Evolutionary conservation across 345 rosid species (phyloP).

Genomic region (Eucalyptus coolabah): DNA sequence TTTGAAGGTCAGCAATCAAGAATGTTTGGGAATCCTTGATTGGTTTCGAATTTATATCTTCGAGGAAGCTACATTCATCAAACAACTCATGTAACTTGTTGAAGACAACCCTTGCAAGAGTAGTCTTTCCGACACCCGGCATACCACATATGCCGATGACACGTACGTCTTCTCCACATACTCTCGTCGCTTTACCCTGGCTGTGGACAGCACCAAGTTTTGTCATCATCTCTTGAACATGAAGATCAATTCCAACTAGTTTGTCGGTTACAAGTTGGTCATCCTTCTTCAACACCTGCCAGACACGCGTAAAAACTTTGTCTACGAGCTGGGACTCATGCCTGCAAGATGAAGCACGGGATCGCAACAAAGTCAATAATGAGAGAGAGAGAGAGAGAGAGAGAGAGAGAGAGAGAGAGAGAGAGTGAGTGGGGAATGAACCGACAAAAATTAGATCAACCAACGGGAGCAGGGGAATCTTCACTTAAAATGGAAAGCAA

Average conservation of each 20-base stretch:
- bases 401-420: too few species aligned
- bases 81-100: not conserved
- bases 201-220: too few species aligned
- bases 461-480: not conserved
- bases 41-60: not conserved
- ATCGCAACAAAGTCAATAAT: too few species aligned
- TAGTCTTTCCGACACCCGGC: too few species aligned
- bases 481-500: not conserved
- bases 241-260: not conserved
- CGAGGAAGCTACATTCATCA: not conserved
- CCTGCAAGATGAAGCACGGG: not conserved
- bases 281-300: not conserved
- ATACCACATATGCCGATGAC: too few species aligned
- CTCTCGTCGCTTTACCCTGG: too few species aligned
- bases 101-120: too few species aligned
- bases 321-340: not conserved
- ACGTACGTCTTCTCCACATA: too few species aligned
- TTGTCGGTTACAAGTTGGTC: not conserved
- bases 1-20: not conserved
- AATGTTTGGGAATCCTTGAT: not conserved
- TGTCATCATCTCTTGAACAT: not conserved
- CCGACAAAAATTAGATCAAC: not conserved
- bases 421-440: not conserved
- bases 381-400: too few species aligned
- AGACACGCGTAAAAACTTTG: not conserved